Evolutionary conservation across 1,139 yeast species (phyloP).

Genomic region (Kodamaea sp.): DNA sequence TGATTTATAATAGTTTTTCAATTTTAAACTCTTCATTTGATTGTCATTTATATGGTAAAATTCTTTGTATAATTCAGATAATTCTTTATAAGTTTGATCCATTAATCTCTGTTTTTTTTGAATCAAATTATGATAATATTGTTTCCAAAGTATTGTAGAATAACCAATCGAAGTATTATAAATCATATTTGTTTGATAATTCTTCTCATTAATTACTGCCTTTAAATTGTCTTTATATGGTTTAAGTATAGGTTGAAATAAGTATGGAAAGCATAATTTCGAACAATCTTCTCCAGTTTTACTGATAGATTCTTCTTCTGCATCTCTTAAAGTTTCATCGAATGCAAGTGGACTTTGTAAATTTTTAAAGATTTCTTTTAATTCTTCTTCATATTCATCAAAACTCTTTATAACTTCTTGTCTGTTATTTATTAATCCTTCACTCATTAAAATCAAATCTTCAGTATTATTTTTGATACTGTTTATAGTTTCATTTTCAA

Average conservation of each 20-base stretch:
- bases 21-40: conserved; percentile 11
- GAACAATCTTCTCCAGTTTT: conserved; percentile 6
- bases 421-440: conserved; percentile 15
- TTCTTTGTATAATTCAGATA: conserved; percentile 26
- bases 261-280: conserved; percentile 29
- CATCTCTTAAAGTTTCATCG: conserved; percentile 23
- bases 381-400: conserved; percentile 31
- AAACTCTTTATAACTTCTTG: conserved; percentile 20
- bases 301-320: not conserved
- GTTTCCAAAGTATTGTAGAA: conserved; percentile 33
- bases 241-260: conserved; percentile 25
- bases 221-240: conserved; percentile 25
- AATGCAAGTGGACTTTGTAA: conserved; percentile 34
- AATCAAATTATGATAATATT: conserved; percentile 25
- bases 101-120: conserved; percentile 23
- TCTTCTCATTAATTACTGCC: conserved; percentile 27
- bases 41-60: conserved; percentile 20
- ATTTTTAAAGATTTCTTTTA: conserved; percentile 25
- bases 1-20: conserved; percentile 32
- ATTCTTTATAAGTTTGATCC: conserved; percentile 22
- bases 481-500: conserved; percentile 35
- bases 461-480: conserved; percentile 34
- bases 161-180: conserved; percentile 23
- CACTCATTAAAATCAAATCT: conserved; percentile 21
- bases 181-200: conserved; percentile 28